Conservation (phyloP, 2,329 filamentous ascomycete genomes). For the Colletotrichum godetiae region DNA sequence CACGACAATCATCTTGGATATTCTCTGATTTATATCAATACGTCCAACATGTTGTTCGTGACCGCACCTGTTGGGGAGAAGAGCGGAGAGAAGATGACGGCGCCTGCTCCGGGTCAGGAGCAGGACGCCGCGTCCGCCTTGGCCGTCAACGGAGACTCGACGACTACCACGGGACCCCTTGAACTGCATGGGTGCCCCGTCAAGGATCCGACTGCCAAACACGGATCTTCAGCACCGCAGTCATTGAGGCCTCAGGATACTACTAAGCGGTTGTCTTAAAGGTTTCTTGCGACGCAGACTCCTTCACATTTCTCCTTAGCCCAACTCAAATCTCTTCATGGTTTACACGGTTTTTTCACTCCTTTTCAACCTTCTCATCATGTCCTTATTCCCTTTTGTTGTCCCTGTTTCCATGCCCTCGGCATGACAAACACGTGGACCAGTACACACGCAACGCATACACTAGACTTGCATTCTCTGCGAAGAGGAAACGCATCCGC, state of each 20-base stretch:
- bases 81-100: neutral
- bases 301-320: neutral
- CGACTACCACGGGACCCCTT: neutral
- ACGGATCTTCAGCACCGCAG: neutral
- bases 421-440: neutral
- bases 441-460: neutral
- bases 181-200: neutral
- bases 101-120: no score
- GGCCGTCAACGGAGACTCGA: neutral
- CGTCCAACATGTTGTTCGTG: neutral
- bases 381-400: neutral
- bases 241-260: neutral
- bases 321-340: neutral
- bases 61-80: neutral
- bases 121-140: neutral
- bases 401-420: neutral
- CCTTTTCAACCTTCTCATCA: neutral
- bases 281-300: neutral
- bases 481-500: neutral
- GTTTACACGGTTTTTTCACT: neutral
- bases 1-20: neutral
- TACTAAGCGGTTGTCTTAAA: neutral
- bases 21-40: neutral
- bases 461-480: slow-evolving; percentile 12
- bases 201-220: neutral